Base-by-base conservation (phyloP, 371 early-diverging fungal genomes). In the Coemansia sp. region DNA sequence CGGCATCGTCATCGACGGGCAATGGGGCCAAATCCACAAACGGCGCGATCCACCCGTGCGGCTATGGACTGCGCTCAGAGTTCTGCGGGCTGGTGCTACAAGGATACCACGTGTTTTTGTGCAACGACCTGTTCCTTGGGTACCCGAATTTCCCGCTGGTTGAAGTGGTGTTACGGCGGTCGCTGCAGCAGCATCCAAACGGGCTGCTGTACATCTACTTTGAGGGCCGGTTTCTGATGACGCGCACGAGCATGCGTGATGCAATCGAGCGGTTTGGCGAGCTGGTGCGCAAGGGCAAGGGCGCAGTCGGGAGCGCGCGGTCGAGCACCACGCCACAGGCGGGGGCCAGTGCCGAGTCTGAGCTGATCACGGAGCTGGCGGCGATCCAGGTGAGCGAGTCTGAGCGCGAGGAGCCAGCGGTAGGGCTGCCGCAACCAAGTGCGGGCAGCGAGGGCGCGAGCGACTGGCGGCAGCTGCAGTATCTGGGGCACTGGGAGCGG, bases 401-500 rank as follows among this genome's bases (percentile, higher is more conserved):
- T 5, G 13, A 49, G 13, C 30, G 13, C 9, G 59, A 51, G 5
- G 26, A 10, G 36, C 52, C 62, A 14, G 30, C 59, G 43, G 14
- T 39, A 3, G 9, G 14, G n/a, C 65, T 39, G 13, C 32, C 49
- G 10, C 34, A 30, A 16, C 30, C 60, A 16, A 31, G 48, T 55
- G 50, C 41, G 62, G 63, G 14, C 2, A 70, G 77, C 36, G 87
- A 88, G 16, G 9, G 13, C 36, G 8, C 43, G 48, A 76, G 76
- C 31, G 88, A 89, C n/a, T 91, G 90, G 91, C 80, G 82, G 30
- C 90, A 89, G 70, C 77, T 91, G 52, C 83, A 84, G 47, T 90
- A 91, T 56, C 82, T 89, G 62, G 88, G 90, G 32, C 85, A 85
- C 63, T 91, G 92, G 92, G 90, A 91, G 56, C 65, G 65, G 30